Base-by-base conservation (phyloP, 805 yeast genomes). In the Wickerhamiella brachini region DNA sequence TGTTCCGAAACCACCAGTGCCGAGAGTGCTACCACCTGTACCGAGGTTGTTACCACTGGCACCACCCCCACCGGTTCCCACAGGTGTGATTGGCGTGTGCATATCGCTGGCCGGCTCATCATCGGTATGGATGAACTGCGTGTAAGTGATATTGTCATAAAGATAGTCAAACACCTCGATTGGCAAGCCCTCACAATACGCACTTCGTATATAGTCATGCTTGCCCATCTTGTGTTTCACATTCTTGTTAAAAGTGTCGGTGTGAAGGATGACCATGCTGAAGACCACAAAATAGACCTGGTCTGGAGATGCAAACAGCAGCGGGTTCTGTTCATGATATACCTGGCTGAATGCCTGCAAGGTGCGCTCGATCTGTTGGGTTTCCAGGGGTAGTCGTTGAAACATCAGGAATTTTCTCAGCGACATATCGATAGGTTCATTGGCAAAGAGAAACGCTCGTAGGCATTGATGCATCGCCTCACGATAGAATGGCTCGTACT, bases 341-440 rank as follows among this genome's bases (percentile, higher is more conserved):
- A 74, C 70, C 26, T 59, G 61, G 9, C 84, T 74, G 63, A 84
- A 80, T 31, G 73, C 73, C 49, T 75, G 76, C 42, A 84, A 65
- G 3, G 81, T 72, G 46, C 88, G 68, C 58, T 84, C 90, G 48
- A 84, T 83, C 59, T 84, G 89, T 61, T 83, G 90, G 0, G 86
- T 69, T 59, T 84, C 93, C 54, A 71, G 74, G 0, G 93, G 93
- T 23, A 84, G 65, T 50, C 78, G 77, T 51, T 78, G 72, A 47
- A 72, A 66, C 68, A 79, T 71, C 43, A 84, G 63, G 48, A 83
- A 72, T 56, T 74, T 76, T 43, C 89, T 66, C 49, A 84, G 63
- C 0, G 89, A 72, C 53, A 84, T 68, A 58, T 84, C 93, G 17
- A 84, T 58, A 0, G 93, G 84, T 54, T 76, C 77, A 23, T 68